These are phyloP conservation scores for Trypanosoma cruzi DNA, from an alignment of 208 protist species.

Conservation along the genomic window DNA sequence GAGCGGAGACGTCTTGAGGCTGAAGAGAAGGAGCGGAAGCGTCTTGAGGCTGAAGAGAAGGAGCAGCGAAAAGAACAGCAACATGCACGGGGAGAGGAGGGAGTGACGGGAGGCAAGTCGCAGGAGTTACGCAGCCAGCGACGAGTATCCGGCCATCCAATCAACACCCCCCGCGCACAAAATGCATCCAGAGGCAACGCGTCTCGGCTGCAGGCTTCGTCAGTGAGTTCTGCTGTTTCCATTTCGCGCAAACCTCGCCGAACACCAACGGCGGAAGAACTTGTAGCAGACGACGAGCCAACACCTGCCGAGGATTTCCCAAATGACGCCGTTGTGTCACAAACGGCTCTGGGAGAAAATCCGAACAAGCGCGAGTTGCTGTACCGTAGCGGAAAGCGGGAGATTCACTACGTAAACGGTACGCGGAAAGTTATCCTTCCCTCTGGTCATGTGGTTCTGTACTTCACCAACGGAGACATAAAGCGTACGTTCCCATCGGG, in stretches of 20 bases:
- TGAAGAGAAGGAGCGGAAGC: constrained; percentile 6
- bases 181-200: not conserved
- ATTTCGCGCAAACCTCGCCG: constrained; percentile 33
- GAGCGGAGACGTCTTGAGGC: constrained; percentile 13
- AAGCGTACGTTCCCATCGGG: constrained; percentile 91
- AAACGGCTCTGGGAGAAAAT: constrained; percentile 75
- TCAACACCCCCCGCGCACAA: constrained; percentile 53
- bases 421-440: constrained; percentile 90
- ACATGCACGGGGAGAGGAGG: constrained; percentile 24
- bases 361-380: constrained; percentile 88
- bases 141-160: constrained; percentile 48
- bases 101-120: constrained; percentile 3
- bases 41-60: constrained; percentile 18
- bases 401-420: constrained; percentile 93
- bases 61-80: constrained; percentile 25
- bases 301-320: constrained; percentile 54
- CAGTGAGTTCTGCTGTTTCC: constrained; percentile 15
- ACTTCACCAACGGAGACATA: constrained; percentile 93
- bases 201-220: constrained; percentile 12
- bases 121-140: constrained; percentile 29
- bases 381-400: constrained; percentile 90
- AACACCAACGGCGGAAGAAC: constrained; percentile 64
- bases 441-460: constrained; percentile 77
- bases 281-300: constrained; percentile 63
- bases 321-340: constrained; percentile 74